Evolutionary conservation across 2,329 filamentous ascomycete species (phyloP), one percentile per base, ranked within the genome.

Genomic region (Penicillium freii): DNA sequence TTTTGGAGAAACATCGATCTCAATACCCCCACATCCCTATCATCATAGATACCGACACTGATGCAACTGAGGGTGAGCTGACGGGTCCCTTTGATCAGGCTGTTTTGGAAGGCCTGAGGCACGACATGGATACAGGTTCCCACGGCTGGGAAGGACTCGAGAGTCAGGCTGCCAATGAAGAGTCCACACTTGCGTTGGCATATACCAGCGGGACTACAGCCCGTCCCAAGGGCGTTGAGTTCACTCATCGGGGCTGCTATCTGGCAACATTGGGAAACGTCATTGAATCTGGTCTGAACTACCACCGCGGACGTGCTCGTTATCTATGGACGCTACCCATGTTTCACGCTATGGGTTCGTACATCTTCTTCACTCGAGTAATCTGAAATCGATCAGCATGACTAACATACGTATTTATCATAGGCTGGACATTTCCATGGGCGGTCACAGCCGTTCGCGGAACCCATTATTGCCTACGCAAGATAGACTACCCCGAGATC

Each of bases 151-250:
- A 81, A 15, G 90, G 84, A 0, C 81, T 97, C 25, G 82, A 90
- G 60, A 81, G 84, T 1, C 87, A 92, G 63, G 83, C 84, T 3
- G 78, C 81, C 1, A 82, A 91, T 66, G 94, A 99, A 72, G 88
- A 96, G 64, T 86, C 86, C 59, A 83, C 91, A 65, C 83, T 97
- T 59, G 91, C 92, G 3, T 85, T 99, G 54, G 91, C 93, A 1
- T 97, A 97, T 73, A 99, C 94, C 0, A 94, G 89, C 29, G 93
- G 93, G 4, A 97, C 94, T 1, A 97, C 94, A 0, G 92, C 92
- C 0, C 82, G 84, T 31, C 94, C 94, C 1, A 97, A 99, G 74
- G 94, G 94, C 5, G 93, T 97, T 3, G 87, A 96, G 54, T 97
- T 89, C 70, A 97, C 91, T 1, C 91, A 97, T 73, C 84, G 94